Base-by-base conservation (phyloP, 805 yeast genomes). In the Ogataea methanolica region DNA sequence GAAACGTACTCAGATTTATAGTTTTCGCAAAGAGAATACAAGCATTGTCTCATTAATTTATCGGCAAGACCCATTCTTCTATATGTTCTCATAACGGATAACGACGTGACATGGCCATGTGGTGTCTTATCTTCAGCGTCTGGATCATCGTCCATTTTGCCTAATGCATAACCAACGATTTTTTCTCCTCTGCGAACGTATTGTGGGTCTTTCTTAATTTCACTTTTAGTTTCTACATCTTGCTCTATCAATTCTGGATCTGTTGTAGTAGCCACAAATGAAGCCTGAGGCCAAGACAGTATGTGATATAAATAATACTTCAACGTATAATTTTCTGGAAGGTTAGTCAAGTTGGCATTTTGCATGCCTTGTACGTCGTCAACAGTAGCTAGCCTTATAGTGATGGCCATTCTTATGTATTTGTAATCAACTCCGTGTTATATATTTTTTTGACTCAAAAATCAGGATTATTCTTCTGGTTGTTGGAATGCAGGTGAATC, bases 101-200 rank as follows among this genome's bases (percentile, higher is more conserved):
- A 69, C 15, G 96, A 88, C 0, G 99, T 94, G 56, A 94, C 83
- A 70, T 94, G 99, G 1, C 98, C 99, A 60, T 88, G 92, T 4
- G 77, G 73, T n/a, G 82, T 76, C 57, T 80, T 82, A 52, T 82
- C 87, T 38, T 75, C 82, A 6, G 58, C 47, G 15, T 63, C 66
- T 33, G 91, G 90, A 60, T 90, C 96, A 65, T 91, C 97, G 59
- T 94, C 97, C 96, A 94, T 88, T 67, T 94, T 94, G 1, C 96
- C 96, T 54, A 94, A 72, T 5, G 89, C 98, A 62, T 94, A 94
- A 5, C 98, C 99, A n/a, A 94, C 96, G 33, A 94, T 77, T 57
- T 88, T 85, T 62, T 88, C 96, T 29, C 85, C 84, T 17, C 75
- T 73, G 16, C 70, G 71, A 42, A 83, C 78, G 61, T 85, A 85